Evolutionary conservation across 2,329 filamentous ascomycete species (phyloP).

Genomic region (Blastomyces silverae): DNA sequence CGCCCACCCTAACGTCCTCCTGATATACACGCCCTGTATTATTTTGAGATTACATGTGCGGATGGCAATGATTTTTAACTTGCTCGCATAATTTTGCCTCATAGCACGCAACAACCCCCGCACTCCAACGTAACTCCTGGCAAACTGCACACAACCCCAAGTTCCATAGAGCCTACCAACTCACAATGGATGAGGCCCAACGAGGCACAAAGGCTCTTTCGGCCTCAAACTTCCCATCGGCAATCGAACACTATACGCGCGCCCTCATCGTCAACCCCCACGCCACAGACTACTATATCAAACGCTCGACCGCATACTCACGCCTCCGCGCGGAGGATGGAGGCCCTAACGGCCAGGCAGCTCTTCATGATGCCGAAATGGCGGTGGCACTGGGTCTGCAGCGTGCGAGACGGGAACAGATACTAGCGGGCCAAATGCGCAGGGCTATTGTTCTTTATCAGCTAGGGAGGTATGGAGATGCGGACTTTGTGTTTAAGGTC

Average conservation of each 20-base stretch:
- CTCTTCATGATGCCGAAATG: conserved; percentile 63
- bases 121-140: neutral
- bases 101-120: neutral
- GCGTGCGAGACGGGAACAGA: conserved; percentile 66
- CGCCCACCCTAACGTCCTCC: neutral
- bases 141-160: neutral
- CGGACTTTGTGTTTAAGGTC: conserved; percentile 60
- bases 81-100: neutral
- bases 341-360: conserved; percentile 38
- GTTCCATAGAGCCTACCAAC: neutral
- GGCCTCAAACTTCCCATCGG: conserved; percentile 57
- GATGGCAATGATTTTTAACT: neutral
- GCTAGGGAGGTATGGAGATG: conserved; percentile 65
- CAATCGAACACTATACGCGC: conserved; percentile 60
- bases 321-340: conserved; percentile 50
- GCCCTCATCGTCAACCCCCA: conserved; percentile 57
- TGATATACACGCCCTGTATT: neutral
- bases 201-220: conserved; percentile 57
- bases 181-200: conserved; percentile 47
- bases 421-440: conserved; percentile 74
- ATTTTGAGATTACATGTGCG: neutral
- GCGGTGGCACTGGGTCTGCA: conserved; percentile 57
- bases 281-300: conserved; percentile 72
- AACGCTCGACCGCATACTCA: conserved; percentile 72
- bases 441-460: conserved; percentile 67